These are phyloP conservation scores for Ustilago loliicola DNA, from an alignment of 1,284 basidiomycete genomes.

Conservation along the genomic window DNA sequence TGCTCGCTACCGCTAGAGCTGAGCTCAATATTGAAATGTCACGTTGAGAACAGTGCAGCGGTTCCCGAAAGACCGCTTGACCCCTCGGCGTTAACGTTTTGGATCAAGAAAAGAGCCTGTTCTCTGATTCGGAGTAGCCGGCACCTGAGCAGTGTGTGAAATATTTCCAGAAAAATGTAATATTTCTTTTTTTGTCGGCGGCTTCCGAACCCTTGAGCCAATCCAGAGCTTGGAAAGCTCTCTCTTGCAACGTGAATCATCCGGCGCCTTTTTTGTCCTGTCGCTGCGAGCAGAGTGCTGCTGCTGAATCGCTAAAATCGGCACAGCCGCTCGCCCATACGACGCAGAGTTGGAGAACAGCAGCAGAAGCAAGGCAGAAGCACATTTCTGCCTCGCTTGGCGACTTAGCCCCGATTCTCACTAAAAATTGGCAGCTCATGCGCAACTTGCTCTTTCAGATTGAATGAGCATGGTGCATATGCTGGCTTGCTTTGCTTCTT, in stretches of 20 bases:
- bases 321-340: no score
- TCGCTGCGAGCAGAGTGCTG: background rate
- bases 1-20: background rate
- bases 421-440: conserved; percentile 1
- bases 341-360: background rate
- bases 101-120: background rate
- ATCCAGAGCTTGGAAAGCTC: background rate
- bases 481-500: background rate
- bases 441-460: background rate
- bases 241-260: background rate
- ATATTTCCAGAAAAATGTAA: background rate
- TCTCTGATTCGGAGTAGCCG: background rate
- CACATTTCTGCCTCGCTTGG: background rate
- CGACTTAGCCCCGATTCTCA: conserved; percentile 3
- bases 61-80: background rate
- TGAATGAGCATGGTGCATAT: background rate
- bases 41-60: background rate
- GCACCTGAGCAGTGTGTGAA: background rate
- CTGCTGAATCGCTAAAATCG: no score
- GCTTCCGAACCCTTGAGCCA: conserved; percentile 4
- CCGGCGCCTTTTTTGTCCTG: background rate
- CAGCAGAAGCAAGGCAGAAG: background rate
- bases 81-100: background rate
- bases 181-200: background rate
- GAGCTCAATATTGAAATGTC: background rate